Evolutionary conservation across 2,329 filamentous ascomycete species (phyloP).

Genomic region (Cordyceps cateniannulata): DNA sequence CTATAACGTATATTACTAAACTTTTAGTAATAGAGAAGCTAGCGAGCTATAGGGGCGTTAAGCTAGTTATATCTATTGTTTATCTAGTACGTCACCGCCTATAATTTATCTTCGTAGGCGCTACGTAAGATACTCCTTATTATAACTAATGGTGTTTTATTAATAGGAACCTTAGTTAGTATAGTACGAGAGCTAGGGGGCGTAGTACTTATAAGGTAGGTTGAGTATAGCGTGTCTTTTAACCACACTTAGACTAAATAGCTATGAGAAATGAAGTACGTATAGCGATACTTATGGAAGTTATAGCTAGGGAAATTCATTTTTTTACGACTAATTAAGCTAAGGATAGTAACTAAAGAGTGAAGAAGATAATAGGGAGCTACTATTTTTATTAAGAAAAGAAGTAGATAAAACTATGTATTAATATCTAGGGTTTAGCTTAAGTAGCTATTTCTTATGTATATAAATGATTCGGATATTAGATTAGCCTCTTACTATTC

Average conservation of each 20-base stretch:
- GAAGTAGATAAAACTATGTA: too few species aligned
- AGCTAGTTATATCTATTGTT: not conserved
- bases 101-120: not conserved
- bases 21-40: not conserved
- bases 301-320: not conserved
- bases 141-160: not conserved
- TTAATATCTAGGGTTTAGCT: too few species aligned
- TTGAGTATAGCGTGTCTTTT: not conserved
- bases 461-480: too few species aligned
- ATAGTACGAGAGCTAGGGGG: not conserved
- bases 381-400: too few species aligned
- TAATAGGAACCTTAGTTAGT: not conserved
- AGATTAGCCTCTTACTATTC: too few species aligned
- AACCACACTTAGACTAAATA: not conserved
- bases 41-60: not conserved
- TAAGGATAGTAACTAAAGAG: not conserved
- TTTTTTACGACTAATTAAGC: not conserved
- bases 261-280: not conserved
- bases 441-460: too few species aligned
- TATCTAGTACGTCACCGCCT: not conserved
- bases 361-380: not conserved
- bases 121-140: not conserved
- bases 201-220: not conserved
- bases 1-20: not conserved
- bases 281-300: not conserved